These are phyloP conservation scores for Mesembryanthemum crystallinum DNA, from an alignment of 148 eudicot genomes.

Conservation along the genomic window DNA sequence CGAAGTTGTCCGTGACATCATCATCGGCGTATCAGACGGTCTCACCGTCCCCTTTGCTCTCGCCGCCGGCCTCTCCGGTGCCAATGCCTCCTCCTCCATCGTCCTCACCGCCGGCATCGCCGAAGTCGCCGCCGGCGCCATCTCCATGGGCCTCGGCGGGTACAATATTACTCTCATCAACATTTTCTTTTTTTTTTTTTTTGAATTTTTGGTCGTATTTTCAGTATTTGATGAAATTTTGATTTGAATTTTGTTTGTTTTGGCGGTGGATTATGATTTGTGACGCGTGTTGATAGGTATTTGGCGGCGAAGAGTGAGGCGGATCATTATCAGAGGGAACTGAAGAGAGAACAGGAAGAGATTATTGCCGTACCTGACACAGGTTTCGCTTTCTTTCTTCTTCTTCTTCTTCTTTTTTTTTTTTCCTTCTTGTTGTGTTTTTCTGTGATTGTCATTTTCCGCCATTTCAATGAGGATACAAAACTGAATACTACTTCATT, in stretches of 20 bases:
- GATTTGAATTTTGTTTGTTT: not conserved
- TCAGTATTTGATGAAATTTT: no score
- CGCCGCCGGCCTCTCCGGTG: conserved; percentile 90
- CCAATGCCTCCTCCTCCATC: conserved; percentile 77
- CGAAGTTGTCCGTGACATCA: conserved; percentile 83
- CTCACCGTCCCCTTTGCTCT: conserved; percentile 94
- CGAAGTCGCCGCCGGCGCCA: conserved; percentile 94
- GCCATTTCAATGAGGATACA: no score
- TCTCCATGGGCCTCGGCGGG: conserved; percentile 99
- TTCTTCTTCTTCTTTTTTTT: not conserved
- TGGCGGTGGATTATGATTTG: no score
- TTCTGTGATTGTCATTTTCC: not conserved
- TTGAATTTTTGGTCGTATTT: not conserved
- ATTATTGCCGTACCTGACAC: conserved; percentile 81
- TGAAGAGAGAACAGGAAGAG: conserved; percentile 79
- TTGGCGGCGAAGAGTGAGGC: conserved; percentile 94
- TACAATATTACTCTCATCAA: no score
- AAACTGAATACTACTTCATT: no score
- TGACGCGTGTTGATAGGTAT: conserved; percentile 23
- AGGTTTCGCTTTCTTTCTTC: conserved; percentile 44
- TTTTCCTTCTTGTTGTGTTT: not conserved
- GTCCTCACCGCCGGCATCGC: conserved; percentile 92
- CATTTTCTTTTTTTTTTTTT: not conserved
- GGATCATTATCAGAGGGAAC: conserved; percentile 75
- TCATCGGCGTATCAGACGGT: conserved; percentile 95